Evolutionary conservation across 208 protist genomes (phyloP), one percentile per base, ranked within the genome.

Genomic region (Crithidia mellificae): DNA sequence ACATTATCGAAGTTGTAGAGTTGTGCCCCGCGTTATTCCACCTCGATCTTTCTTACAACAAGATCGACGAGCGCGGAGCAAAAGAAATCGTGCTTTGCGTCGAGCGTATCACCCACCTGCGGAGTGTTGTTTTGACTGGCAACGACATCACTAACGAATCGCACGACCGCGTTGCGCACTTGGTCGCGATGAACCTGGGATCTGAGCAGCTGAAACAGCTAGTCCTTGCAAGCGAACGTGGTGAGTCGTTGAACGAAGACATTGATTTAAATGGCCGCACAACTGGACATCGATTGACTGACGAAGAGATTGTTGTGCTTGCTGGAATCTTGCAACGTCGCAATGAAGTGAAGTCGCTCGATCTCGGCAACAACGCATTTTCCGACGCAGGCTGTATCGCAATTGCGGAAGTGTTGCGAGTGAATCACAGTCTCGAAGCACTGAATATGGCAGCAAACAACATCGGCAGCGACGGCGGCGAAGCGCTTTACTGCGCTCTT

Each of bases 321-420:
- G 86, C 84, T 41, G 72, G 76, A 0, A 47, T 89, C 20, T 61
- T 96, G 51, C 56, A 49, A 12, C 52, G 81, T 38, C 76, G 73
- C 51, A 83, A 50, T 22, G 63, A 78, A 14, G 69, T 96, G 32
- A 76, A 68, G 38, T 68, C 75, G 24, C 34, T 94, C 64, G 83
- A 95, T 63, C 77, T 96, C 24, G 74, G 81, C 22, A 83, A 80
- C 80, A 96, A 96, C 74, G 56, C 41, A 17, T 83, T 96, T 50
- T 83, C 78, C 27, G 84, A 93, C 57, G 63, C 63, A 24, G 92
- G 89, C 25, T 93, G 88, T 67, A 67, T 77, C 41, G 80, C 84
- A 29, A 57, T 96, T 43, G 89, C 85, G n/a, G 82, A 83, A 53
- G 84, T 93, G 46, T 82, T 96, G n/a, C 83, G 84, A 6, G 59